These are phyloP conservation scores for Pelagophyceae sp. DNA, from an alignment of 352 stramenopile species.

Conservation along the genomic window DNA sequence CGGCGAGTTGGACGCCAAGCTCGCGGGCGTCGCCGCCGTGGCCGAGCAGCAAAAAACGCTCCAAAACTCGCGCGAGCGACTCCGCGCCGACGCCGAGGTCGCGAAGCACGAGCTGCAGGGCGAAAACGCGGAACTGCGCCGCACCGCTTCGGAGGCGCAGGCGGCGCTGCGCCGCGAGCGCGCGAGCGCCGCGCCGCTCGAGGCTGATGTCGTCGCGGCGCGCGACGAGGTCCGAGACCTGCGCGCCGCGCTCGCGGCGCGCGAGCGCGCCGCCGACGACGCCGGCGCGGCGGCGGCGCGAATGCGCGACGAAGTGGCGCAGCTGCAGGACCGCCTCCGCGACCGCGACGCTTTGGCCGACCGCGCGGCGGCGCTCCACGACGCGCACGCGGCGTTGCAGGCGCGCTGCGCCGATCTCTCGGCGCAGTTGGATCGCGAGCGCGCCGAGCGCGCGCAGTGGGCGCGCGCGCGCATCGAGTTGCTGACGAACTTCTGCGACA, in stretches of 20 bases:
- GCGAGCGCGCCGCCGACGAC: background rate
- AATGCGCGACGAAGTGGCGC: background rate
- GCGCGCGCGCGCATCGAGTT: constrained; percentile 12
- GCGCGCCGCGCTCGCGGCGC: background rate
- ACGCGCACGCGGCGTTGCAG: background rate
- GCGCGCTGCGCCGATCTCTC: background rate
- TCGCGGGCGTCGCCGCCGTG: background rate
- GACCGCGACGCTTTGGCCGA: background rate
- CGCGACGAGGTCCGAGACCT: background rate
- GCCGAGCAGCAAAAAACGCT: background rate
- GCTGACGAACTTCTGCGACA: constrained; percentile 3
- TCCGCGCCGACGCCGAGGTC: background rate
- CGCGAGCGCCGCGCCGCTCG: background rate
- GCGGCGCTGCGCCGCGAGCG: background rate
- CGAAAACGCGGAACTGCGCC: background rate
- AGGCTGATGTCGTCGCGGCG: background rate
- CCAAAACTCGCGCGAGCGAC: background rate
- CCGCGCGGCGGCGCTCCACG: background rate
- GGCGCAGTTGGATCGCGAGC: background rate
- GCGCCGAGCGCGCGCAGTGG: constrained; percentile 9
- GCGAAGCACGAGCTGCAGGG: background rate
- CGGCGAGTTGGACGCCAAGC: background rate
- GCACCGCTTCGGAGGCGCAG: background rate
- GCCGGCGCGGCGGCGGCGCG: background rate
- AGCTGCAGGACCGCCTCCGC: constrained; percentile 1